A percentile compares a stretch with the other conserved stretches of the same genome.
These are phyloP conservation scores for Ogataea paraovalis DNA, from an alignment of 805 yeast genomes.

Conservation along the genomic window DNA sequence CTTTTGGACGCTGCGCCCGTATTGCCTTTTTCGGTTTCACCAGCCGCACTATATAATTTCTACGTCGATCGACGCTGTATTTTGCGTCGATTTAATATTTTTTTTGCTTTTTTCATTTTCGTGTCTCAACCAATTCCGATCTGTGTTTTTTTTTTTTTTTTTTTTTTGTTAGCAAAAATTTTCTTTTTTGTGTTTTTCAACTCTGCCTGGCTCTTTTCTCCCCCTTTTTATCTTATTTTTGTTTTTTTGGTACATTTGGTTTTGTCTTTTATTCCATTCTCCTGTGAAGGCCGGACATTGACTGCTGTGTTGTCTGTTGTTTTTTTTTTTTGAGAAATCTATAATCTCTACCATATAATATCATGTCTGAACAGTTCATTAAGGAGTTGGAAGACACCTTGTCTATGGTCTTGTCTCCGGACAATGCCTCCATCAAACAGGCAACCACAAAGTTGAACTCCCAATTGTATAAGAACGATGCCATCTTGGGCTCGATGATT, in stretches of 20 bases:
- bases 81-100: too few species aligned
- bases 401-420: slow-evolving; percentile 76
- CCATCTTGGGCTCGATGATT: slow-evolving; percentile 75
- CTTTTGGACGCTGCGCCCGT: too few species aligned
- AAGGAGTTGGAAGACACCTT: slow-evolving; percentile 74
- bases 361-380: slow-evolving; percentile 45
- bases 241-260: background rate
- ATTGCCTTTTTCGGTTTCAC: too few species aligned
- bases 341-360: background rate
- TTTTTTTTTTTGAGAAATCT: background rate
- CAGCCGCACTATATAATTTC: too few species aligned
- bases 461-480: slow-evolving; percentile 67
- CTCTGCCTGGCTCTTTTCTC: background rate
- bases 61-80: too few species aligned
- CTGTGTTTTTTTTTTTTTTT: background rate
- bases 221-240: background rate
- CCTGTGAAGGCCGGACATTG: too few species aligned
- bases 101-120: too few species aligned
- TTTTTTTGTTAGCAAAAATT: background rate
- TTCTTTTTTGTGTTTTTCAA: background rate
- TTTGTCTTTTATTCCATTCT: too few species aligned
- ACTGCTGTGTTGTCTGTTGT: background rate
- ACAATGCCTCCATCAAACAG: slow-evolving; percentile 70
- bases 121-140: background rate
- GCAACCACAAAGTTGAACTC: slow-evolving; percentile 74